Conservation (phyloP, 2,329 filamentous ascomycete species). For the Biscogniauxia mediterranea region DNA sequence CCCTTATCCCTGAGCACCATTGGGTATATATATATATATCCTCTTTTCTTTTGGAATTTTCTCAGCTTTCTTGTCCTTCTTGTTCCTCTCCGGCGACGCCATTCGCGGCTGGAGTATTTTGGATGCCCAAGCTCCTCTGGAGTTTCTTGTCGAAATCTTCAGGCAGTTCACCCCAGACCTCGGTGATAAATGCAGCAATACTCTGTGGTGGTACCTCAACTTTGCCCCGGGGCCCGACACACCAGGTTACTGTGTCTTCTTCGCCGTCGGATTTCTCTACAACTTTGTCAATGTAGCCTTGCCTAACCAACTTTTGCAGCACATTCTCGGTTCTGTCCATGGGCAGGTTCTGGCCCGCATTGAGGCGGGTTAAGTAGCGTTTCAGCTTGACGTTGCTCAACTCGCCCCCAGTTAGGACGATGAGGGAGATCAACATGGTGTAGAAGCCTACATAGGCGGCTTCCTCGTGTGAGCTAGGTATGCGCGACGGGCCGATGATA, state of each 20-base stretch:
- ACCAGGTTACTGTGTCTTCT: slow-evolving; percentile 77
- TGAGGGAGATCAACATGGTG: slow-evolving; percentile 74
- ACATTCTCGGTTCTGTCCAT: slow-evolving; percentile 73
- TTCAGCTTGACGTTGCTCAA: slow-evolving; percentile 77
- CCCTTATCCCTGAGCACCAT: neutral
- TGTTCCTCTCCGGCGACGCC: slow-evolving; percentile 16
- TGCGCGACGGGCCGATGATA: slow-evolving; percentile 67
- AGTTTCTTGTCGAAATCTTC: slow-evolving; percentile 60
- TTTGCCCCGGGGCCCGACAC: slow-evolving; percentile 80
- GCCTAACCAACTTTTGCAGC: slow-evolving; percentile 71
- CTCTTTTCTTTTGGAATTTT: neutral
- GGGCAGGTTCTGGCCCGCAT: slow-evolving; percentile 72
- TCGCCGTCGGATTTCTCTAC: slow-evolving; percentile 65
- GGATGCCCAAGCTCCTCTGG: slow-evolving; percentile 58
- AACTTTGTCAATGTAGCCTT: slow-evolving; percentile 78
- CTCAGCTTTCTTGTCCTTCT: slow-evolving; percentile 13
- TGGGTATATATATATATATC: neutral
- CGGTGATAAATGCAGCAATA: slow-evolving; percentile 66
- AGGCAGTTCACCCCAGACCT: slow-evolving; percentile 53
- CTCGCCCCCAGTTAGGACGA: slow-evolving; percentile 69
- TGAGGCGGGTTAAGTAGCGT: slow-evolving; percentile 70
- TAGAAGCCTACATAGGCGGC: slow-evolving; percentile 80
- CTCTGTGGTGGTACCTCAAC: slow-evolving; percentile 79
- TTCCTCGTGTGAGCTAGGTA: slow-evolving; percentile 65
- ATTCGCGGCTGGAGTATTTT: slow-evolving; percentile 22